Evolutionary conservation across 345 rosid species (phyloP).

Genomic region (Syzygium grande): DNA sequence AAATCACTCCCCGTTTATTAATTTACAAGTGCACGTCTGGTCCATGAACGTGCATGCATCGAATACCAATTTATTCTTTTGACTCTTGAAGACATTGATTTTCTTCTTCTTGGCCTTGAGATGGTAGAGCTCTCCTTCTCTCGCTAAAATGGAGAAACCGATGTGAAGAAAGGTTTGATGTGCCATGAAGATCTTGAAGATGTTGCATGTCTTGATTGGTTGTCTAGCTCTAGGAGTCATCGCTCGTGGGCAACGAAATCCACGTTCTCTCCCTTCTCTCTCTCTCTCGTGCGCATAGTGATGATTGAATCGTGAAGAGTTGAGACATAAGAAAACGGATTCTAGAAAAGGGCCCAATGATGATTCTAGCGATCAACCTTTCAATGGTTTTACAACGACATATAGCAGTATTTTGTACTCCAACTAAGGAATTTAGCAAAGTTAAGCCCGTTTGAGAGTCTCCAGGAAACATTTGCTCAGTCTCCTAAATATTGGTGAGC

Average conservation of each 20-base stretch:
- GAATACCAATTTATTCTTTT: background rate
- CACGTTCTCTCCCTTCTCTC: too few species aligned
- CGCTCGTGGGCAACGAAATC: background rate
- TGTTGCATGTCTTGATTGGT: background rate
- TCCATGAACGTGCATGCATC: background rate
- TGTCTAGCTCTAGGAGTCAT: background rate
- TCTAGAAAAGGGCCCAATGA: background rate
- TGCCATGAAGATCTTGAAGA: background rate
- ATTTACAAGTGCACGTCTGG: background rate
- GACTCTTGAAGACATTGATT: background rate
- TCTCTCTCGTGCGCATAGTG: background rate
- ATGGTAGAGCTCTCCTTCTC: background rate
- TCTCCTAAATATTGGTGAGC: background rate
- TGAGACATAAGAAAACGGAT: background rate
- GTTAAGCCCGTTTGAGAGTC: background rate
- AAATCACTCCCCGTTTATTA: background rate
- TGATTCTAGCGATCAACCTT: background rate
- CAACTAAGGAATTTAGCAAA: background rate
- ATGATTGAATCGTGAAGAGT: background rate
- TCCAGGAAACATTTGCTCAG: background rate
- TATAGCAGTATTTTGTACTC: background rate
- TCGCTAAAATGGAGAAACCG: background rate
- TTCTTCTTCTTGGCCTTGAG: background rate
- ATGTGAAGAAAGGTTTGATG: background rate
- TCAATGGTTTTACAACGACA: background rate